Evolutionary conservation across 805 yeast species (phyloP).

Genomic region (Metschnikowia henanensis): DNA sequence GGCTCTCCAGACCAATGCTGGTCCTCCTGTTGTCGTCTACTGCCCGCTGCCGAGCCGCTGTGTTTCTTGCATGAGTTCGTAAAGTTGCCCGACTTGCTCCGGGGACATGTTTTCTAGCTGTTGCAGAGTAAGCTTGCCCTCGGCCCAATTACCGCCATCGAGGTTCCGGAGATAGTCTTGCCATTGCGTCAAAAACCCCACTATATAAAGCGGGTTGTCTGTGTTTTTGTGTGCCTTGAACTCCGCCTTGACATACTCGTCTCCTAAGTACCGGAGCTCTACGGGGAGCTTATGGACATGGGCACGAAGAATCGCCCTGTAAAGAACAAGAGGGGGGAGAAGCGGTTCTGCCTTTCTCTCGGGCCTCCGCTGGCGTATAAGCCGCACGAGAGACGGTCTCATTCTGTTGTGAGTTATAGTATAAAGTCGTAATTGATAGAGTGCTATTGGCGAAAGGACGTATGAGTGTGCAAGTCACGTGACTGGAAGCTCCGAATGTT

Average conservation of each 20-base stretch:
- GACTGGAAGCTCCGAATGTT: too few relatives aligned
- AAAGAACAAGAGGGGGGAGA: constrained; percentile 79
- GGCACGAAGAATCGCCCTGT: constrained; percentile 79
- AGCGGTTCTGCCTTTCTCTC: constrained; percentile 46
- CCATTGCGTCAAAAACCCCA: constrained; percentile 94
- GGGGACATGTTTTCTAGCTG: constrained; percentile 83
- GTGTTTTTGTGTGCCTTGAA: constrained; percentile 78
- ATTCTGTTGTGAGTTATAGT: too few relatives aligned
- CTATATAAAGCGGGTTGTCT: constrained; percentile 90
- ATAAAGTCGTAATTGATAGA: too few relatives aligned
- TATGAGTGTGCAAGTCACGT: neutral
- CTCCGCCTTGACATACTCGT: constrained; percentile 85
- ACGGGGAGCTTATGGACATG: constrained; percentile 64
- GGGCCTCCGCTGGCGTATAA: constrained; percentile 43
- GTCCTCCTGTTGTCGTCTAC: neutral
- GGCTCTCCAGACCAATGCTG: neutral
- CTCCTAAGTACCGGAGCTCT: constrained; percentile 79
- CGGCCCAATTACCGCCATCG: constrained; percentile 45
- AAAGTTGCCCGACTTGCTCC: constrained; percentile 81
- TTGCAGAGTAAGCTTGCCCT: constrained; percentile 52
- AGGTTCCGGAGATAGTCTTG: constrained; percentile 73
- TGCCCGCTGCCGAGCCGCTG: constrained; percentile 29
- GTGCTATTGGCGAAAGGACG: too few relatives aligned
- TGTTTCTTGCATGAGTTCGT: constrained; percentile 79
- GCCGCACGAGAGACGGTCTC: constrained; percentile 38